Percentiles rank a stretch among this genome's conserved stretches.
phyloP scores from a whole-genome alignment of 495 filamentous ascomycete species.

The Penicillium antarcticum region DNA sequence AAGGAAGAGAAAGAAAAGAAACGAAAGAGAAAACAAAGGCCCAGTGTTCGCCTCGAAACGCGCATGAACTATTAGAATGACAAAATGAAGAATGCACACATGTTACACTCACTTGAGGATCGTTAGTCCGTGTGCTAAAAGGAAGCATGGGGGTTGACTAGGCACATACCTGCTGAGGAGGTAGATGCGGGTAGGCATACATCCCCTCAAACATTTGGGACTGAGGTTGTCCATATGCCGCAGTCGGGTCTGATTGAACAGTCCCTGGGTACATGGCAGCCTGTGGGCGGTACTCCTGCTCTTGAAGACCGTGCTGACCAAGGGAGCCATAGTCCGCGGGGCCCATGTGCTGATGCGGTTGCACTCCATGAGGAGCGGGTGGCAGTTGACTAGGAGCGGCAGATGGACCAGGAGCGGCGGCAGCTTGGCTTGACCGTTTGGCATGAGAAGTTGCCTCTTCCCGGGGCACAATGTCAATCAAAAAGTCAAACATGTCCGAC shows the following conservation, averaged over 20 bases:
- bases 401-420: slow-evolving; percentile 45
- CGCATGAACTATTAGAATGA: slow-evolving; percentile 15
- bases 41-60: slow-evolving; percentile 21
- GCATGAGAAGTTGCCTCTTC: slow-evolving; percentile 85
- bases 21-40: slow-evolving; percentile 7
- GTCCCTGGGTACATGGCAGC: slow-evolving; percentile 75
- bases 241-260: slow-evolving; percentile 66
- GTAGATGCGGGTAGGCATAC: slow-evolving; percentile 78
- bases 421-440: slow-evolving; percentile 67
- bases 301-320: slow-evolving; percentile 59
- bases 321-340: slow-evolving; percentile 64
- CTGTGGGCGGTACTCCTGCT: slow-evolving; percentile 76
- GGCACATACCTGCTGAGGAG: slow-evolving; percentile 75
- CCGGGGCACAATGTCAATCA: slow-evolving; percentile 96
- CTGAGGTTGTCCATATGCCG: slow-evolving; percentile 69
- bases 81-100: slow-evolving; percentile 3
- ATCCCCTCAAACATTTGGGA: slow-evolving; percentile 84
- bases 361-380: slow-evolving; percentile 56
- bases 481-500: slow-evolving; percentile 99
- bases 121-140: slow-evolving; percentile 1
- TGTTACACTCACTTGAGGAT: not conserved
- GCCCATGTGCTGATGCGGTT: slow-evolving; percentile 61
- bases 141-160: not conserved
- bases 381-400: slow-evolving; percentile 54
- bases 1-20: slow-evolving; percentile 2